A percentile compares a stretch with the other conserved stretches of the same genome.
These are phyloP conservation scores for Phytophthora melonis DNA, from an alignment of 352 stramenopile species.

Conservation along the genomic window DNA sequence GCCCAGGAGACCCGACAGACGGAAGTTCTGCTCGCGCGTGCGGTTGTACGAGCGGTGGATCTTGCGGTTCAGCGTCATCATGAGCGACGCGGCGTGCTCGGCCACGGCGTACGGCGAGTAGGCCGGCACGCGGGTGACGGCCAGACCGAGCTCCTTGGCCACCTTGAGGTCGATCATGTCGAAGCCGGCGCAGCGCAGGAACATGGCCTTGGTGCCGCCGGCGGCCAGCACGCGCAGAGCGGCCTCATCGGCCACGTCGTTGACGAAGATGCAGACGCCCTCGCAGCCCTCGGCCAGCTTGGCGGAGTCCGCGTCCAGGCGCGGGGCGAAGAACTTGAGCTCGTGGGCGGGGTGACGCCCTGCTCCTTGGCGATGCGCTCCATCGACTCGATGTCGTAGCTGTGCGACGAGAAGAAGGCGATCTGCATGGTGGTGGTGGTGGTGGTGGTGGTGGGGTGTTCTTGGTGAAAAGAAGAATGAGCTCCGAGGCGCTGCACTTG, in stretches of 20 bases:
- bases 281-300: conserved; percentile 65
- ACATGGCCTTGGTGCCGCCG: conserved; percentile 42
- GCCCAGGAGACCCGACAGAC: conserved; percentile 60
- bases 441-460: conserved; percentile 14
- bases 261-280: conserved; percentile 85
- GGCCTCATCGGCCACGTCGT: conserved; percentile 73
- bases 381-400: conserved; percentile 72
- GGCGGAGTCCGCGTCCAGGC: conserved; percentile 52
- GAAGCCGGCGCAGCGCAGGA: conserved; percentile 84
- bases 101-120: conserved; percentile 86
- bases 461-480: conserved; percentile 40
- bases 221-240: conserved; percentile 62
- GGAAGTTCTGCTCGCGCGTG: conserved; percentile 80
- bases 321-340: conserved; percentile 61
- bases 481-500: neutral
- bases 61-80: conserved; percentile 86
- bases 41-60: conserved; percentile 80
- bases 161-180: conserved; percentile 79
- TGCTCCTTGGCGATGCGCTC: conserved; percentile 41
- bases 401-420: conserved; percentile 78
- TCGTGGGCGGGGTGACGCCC: conserved; percentile 49
- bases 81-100: conserved; percentile 74
- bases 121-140: conserved; percentile 71
- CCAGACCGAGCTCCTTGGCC: conserved; percentile 65
- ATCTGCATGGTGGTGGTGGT: conserved; percentile 54